Percentiles rank a stretch among this genome's conserved stretches.
These are phyloP conservation scores for Sclerotinia sclerotiorum DNA, from an alignment of 2,329 filamentous ascomycete genomes.

Conservation along the genomic window DNA sequence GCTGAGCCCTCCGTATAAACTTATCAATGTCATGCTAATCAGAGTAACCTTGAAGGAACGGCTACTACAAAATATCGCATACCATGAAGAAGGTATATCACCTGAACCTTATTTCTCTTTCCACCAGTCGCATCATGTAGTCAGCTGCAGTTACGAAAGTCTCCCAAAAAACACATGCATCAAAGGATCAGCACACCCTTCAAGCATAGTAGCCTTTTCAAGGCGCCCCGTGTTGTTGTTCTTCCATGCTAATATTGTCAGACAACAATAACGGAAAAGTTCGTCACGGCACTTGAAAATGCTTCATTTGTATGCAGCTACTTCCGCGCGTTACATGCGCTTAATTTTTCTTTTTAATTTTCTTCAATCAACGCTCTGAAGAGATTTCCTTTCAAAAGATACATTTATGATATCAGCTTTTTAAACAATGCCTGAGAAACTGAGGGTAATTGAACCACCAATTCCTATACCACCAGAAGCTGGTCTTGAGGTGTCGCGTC, in stretches of 20 bases:
- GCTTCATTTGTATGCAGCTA: not conserved
- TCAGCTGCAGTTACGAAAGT: not conserved
- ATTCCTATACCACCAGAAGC: conserved; percentile 9
- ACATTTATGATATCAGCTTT: not conserved
- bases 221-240: not conserved
- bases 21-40: not conserved
- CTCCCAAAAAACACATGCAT: not conserved
- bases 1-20: not conserved
- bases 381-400: not conserved
- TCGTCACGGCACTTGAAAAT: not conserved
- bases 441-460: not conserved
- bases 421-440: not conserved
- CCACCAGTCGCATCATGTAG: not conserved
- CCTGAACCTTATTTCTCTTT: not conserved
- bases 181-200: not conserved
- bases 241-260: not conserved
- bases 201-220: not conserved
- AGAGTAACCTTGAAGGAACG: not conserved
- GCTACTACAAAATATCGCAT: not conserved
- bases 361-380: too few relatives aligned
- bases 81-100: not conserved
- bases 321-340: not conserved
- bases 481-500: conserved; percentile 2
- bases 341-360: not conserved
- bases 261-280: not conserved